Base-by-base conservation (phyloP, 164 flowering plant genomes). In the Kalanchoe fedtschenkoi region DNA sequence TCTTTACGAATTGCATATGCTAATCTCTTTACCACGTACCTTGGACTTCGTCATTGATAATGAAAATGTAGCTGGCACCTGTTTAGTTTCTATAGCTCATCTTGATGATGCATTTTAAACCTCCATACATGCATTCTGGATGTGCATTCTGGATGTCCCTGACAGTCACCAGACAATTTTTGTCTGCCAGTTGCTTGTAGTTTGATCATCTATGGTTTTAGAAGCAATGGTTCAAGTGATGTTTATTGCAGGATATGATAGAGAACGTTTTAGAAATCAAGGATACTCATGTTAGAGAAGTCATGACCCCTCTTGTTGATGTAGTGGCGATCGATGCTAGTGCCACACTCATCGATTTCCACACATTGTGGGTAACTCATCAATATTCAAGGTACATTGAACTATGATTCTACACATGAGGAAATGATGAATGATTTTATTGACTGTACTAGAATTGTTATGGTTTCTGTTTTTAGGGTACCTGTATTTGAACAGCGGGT, bases 291-390 rank as follows among this genome's bases (percentile, higher is more conserved):
- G 97, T 95, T 57, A 79, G 96, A 69, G 99, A 95, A 77, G 99
- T 95, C 73, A 95, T 95, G 97, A 91, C 99, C 34, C 99, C 99
- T 67, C 87, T 95, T 64, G 88, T 95, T 58, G 99, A 95, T 82
- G 96, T 95, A 44, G 96, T 95, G 68, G 99, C 97, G 17, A 95
- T 95, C 73, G 99, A 95, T 79, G 78, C 84, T 56, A 76, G 95
- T 76, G 91, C 96, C 62, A 80, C 88, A 53, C 87, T 91, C 43
- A 67, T 81, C 58, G 96, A 91, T 64, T 95, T 95, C 71, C 91
- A 91, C 42, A 69, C 70, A 64, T 70, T 85, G 64, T 95, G 97
- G 96, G 80, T 87, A 60, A 84, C 89, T 68, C 96, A 95, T 79
- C 99, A 89, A 68, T 95, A 91, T 68, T 91, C 99, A 28, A 87